Percentiles rank a stretch among this genome's conserved stretches.
Evolutionary conservation across 2,329 filamentous ascomycete genomes (phyloP).

Genomic region (Chlorencoelia australis): DNA sequence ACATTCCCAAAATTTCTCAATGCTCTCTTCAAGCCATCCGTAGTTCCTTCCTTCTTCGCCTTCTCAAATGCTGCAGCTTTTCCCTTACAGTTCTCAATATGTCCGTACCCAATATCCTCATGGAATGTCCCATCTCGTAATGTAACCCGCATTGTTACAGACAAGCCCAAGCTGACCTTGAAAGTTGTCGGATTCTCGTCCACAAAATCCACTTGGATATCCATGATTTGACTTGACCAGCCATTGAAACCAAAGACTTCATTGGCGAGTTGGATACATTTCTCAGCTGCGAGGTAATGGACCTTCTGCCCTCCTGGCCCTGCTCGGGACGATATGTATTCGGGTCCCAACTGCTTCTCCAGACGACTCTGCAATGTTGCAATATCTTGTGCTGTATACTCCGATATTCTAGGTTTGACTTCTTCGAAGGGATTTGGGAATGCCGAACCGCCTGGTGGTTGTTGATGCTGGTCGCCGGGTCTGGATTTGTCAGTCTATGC

Average conservation of each 20-base stretch:
- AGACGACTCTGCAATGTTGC: slow-evolving; percentile 78
- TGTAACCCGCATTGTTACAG: slow-evolving; percentile 83
- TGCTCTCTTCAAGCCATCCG: slow-evolving; percentile 83
- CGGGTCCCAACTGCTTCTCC: slow-evolving; percentile 88
- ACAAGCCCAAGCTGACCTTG: slow-evolving; percentile 76
- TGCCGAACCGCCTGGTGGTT: slow-evolving; percentile 28
- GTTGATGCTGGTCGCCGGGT: slow-evolving; percentile 55
- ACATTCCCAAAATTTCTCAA: slow-evolving; percentile 91
- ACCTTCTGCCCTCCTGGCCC: slow-evolving; percentile 80
- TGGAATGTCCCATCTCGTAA: slow-evolving; percentile 91
- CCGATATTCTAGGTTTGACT: slow-evolving; percentile 52
- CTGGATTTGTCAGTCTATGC: slow-evolving; percentile 31
- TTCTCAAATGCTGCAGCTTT: slow-evolving; percentile 97
- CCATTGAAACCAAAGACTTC: slow-evolving; percentile 96
- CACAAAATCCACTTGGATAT: slow-evolving; percentile 90
- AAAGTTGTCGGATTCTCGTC: slow-evolving; percentile 72
- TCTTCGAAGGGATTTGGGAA: slow-evolving; percentile 77
- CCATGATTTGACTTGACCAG: slow-evolving; percentile 93
- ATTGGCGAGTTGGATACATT: slow-evolving; percentile 90
- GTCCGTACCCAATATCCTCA: slow-evolving; percentile 94
- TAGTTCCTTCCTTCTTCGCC: slow-evolving; percentile 95
- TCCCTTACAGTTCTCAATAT: slow-evolving; percentile 90
- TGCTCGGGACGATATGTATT: slow-evolving; percentile 82
- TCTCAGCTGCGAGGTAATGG: slow-evolving; percentile 91
- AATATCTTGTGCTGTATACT: slow-evolving; percentile 85